Evolutionary conservation across 2,329 filamentous ascomycete genomes (phyloP).

Genomic region (Aaosphaeria pasadenensis): DNA sequence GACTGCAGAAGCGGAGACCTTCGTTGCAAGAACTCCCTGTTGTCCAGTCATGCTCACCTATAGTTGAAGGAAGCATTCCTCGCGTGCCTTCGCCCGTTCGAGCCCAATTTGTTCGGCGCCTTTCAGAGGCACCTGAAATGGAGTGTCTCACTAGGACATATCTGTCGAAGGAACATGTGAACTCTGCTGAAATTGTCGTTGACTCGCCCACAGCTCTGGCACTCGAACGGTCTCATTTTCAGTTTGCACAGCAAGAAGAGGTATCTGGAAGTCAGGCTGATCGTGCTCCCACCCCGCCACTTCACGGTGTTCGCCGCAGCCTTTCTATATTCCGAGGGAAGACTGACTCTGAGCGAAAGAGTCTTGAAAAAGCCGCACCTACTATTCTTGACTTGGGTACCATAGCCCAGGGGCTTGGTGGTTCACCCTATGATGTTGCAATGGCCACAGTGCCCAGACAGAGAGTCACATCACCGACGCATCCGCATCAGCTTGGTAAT

Average conservation of each 20-base stretch:
- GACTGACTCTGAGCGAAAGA: constrained; percentile 20
- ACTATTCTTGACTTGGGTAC: constrained; percentile 40
- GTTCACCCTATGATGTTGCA: constrained; percentile 44
- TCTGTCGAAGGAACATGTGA: constrained; percentile 24
- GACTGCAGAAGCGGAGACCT: constrained; percentile 29
- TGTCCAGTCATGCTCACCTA: constrained; percentile 29
- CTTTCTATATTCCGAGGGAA: constrained; percentile 29
- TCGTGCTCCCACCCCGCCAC: constrained; percentile 18
- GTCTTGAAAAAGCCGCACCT: constrained; percentile 11
- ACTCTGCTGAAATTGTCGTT: constrained; percentile 6
- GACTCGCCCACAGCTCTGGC: constrained; percentile 2
- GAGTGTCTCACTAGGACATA: constrained; percentile 36
- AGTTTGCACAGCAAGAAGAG: constrained; percentile 12
- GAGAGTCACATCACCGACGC: constrained; percentile 20
- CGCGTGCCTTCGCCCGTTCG: constrained; percentile 32
- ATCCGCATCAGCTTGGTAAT: constrained; percentile 35
- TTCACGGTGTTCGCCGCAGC: constrained; percentile 20
- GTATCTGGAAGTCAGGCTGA: constrained; percentile 6
- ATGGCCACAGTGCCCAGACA: constrained; percentile 14
- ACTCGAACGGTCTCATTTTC: background rate
- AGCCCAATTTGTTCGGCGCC: constrained; percentile 33
- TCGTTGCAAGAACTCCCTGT: constrained; percentile 23
- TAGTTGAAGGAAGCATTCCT: constrained; percentile 29
- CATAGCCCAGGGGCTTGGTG: constrained; percentile 40
- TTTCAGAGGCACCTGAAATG: constrained; percentile 33